Evolutionary conservation across 179 eudicot species (phyloP).

Genomic region (Drosera spatulata): DNA sequence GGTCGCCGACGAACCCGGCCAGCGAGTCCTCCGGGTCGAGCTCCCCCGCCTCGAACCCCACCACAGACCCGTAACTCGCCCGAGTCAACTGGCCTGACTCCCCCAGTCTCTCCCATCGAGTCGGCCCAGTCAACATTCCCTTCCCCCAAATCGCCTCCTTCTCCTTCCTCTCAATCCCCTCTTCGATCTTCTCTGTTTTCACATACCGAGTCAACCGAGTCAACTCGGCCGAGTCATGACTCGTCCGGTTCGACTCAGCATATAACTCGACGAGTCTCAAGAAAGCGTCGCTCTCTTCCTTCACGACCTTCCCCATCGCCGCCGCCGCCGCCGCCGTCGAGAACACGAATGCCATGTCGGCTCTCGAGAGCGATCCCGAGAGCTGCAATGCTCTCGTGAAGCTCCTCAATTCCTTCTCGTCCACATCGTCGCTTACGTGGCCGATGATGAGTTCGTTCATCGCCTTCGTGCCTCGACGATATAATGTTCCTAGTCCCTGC

Average conservation of each 20-base stretch:
- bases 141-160: conserved; percentile 55
- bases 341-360: background rate
- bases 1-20: conserved; percentile 59
- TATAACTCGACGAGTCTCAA: background rate
- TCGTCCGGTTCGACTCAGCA: background rate
- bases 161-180: conserved; percentile 2
- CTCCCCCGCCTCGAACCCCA: conserved; percentile 59
- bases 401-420: background rate
- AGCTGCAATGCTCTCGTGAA: background rate
- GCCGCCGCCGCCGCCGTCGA: conserved; percentile 12
- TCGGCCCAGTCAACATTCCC: background rate
- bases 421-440: background rate
- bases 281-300: background rate
- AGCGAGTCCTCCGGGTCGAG: conserved; percentile 82
- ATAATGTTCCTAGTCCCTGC: conserved; percentile 1
- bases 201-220: conserved; percentile 21
- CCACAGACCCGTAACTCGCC: conserved; percentile 73
- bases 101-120: conserved; percentile 7
- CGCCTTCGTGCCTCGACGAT: background rate
- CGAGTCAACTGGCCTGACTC: conserved; percentile 31
- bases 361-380: background rate
- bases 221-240: conserved; percentile 9
- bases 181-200: conserved; percentile 24
- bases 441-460: background rate
- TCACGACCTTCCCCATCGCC: background rate